A percentile compares a stretch with the other conserved stretches of the same genome.
Evolutionary conservation across 129 eudicot genomes (phyloP).

Genomic region (Flaveria ramosissima): DNA sequence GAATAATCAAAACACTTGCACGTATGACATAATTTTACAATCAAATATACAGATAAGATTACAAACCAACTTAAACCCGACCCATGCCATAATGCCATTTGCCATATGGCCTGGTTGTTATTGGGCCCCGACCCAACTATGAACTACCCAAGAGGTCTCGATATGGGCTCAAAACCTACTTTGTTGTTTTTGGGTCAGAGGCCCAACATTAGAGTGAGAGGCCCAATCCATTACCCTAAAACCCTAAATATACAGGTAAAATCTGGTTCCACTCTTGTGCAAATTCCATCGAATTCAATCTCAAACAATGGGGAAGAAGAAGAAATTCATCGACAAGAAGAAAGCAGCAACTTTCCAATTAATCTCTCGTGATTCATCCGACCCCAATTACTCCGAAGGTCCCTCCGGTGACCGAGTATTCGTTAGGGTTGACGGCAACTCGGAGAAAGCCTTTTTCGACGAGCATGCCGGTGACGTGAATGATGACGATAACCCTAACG

Average conservation of each 20-base stretch:
- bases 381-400: constrained; percentile 59
- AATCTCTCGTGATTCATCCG: constrained; percentile 81
- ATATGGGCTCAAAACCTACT: neutral
- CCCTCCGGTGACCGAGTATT: constrained; percentile 76
- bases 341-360: constrained; percentile 84
- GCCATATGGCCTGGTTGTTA: too few relatives aligned
- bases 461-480: constrained; percentile 33
- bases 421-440: constrained; percentile 76
- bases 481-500: constrained; percentile 27
- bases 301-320: constrained; percentile 62
- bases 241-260: constrained; percentile 23
- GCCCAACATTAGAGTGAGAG: neutral
- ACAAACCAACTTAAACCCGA: too few relatives aligned
- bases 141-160: neutral
- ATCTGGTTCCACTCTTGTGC: neutral
- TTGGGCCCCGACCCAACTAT: too few relatives aligned
- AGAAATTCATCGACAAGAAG: constrained; percentile 93
- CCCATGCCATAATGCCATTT: too few relatives aligned
- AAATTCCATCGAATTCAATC: neutral
- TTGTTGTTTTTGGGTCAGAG: neutral
- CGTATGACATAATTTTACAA: too few relatives aligned
- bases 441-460: constrained; percentile 46
- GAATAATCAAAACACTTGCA: too few relatives aligned
- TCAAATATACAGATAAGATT: too few relatives aligned
- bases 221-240: constrained; percentile 34